Evolutionary conservation across 2,329 filamentous ascomycete genomes (phyloP), one percentile per base, ranked within the genome.

Genomic region (Penicillium sp.): DNA sequence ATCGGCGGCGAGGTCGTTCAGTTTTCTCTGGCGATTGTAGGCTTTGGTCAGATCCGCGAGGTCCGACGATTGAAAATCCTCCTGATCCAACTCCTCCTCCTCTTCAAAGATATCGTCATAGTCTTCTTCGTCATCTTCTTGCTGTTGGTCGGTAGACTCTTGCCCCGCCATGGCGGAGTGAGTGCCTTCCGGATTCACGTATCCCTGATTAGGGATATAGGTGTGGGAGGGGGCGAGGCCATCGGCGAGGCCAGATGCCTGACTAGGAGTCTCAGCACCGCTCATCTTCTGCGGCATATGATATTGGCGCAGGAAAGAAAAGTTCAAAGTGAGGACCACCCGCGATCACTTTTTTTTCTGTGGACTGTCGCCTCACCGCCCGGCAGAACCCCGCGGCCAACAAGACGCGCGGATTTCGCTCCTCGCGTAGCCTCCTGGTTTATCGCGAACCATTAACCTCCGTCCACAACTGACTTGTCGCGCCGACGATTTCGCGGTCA

Each of bases 11-110:
- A 68, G 62, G 42, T 81, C 77, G 58, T 81, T 80, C 40, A 86
- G 67, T 58, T 82, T 82, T 44, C 81, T 78, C 63, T 94, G 87
- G 46, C 89, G 84, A 64, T 95, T 95, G 73, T 93, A 93, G 6
- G 84, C 82, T 68, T 94, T 93, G 25, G 87, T 89, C 41, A 88
- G 78, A 64, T 94, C 86, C 26, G 77, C 57, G 0, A 76, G 71
- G 45, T 81, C 79, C 1, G 71, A 75, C 0, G 79, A 74, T 6
- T 72, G 71, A 33, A 81, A 72, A 13, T 77, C 68, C 56, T 79
- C 80, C 16, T 74, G 72, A 34, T 72, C 71, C 16, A 80, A 53
- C 31, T 77, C 72, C 11, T 80, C 75, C 29, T 75, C 71, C 11
- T 80, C 75, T 28, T 75, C 71, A 39, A 73, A 74, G 18, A 78